These are phyloP conservation scores for Tetrahymena elliotti DNA, from an alignment of 73 alveolate genomes.

Conservation along the genomic window DNA sequence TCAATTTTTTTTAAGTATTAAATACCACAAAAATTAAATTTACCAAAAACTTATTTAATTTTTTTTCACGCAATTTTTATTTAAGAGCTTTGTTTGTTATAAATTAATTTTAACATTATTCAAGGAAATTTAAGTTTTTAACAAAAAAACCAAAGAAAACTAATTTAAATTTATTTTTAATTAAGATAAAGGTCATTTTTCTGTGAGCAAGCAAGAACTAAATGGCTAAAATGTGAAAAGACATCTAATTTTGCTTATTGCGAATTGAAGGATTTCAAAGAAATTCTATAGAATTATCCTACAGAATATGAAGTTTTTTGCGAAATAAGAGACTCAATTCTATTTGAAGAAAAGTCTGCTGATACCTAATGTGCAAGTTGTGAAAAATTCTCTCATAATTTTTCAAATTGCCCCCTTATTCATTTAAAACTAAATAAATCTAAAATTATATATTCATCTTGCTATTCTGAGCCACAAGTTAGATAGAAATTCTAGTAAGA, in stretches of 20 bases:
- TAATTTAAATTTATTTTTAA: neutral
- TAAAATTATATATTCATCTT: neutral
- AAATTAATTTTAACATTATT: no score
- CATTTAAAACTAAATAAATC: neutral
- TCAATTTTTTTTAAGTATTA: no score
- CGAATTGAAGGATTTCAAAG: neutral
- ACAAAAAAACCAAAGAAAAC: no score
- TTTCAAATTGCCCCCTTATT: neutral
- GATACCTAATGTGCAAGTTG: neutral
- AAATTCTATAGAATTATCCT: neutral
- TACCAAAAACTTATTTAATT: no score
- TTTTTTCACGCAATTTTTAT: no score
- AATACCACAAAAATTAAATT: no score
- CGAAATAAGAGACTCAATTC: neutral
- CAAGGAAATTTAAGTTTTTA: no score
- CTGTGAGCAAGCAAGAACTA: neutral
- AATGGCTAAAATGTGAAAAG: neutral
- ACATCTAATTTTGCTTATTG: neutral
- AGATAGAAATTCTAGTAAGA: neutral
- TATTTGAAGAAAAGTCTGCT: neutral
- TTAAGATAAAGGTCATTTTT: neutral
- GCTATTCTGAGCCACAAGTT: neutral
- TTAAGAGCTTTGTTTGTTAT: no score
- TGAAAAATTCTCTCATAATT: neutral
- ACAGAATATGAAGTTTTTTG: neutral